A percentile compares a stretch with the other conserved stretches of the same genome.
Conservation (phyloP, 2,329 filamentous ascomycete genomes). For the Lizonia empirigonia region DNA sequence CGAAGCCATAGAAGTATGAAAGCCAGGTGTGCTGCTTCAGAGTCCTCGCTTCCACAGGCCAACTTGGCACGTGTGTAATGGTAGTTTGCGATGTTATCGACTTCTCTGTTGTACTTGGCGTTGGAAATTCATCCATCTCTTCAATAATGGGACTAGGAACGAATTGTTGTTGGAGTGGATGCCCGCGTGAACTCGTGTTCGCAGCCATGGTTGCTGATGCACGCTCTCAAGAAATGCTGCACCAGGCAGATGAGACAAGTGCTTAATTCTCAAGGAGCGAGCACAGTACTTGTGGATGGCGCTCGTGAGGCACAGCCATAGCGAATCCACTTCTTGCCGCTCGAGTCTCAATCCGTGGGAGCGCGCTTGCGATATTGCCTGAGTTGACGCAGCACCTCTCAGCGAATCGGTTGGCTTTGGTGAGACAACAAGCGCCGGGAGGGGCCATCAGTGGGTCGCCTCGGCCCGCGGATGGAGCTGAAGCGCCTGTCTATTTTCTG, state of each 20-base stretch:
- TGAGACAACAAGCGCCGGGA: constrained; percentile 35
- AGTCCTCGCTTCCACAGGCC: constrained; percentile 35
- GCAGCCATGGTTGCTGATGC: constrained; percentile 21
- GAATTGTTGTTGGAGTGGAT: constrained; percentile 14
- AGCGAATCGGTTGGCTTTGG: constrained; percentile 31
- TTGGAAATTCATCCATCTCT: not conserved
- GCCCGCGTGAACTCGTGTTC: constrained; percentile 19
- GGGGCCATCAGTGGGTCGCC: constrained; percentile 7
- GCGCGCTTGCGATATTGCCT: constrained; percentile 28
- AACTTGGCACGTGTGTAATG: constrained; percentile 32
- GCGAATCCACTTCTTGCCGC: constrained; percentile 22
- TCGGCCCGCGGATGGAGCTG: constrained; percentile 11
- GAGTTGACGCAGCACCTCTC: constrained; percentile 9
- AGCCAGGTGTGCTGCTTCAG: constrained; percentile 36
- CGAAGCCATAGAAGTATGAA: constrained; percentile 23
- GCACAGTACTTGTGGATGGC: constrained; percentile 30
- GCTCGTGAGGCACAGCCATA: constrained; percentile 32
- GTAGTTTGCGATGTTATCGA: constrained; percentile 33
- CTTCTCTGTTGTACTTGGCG: constrained; percentile 7
- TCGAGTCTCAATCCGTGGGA: constrained; percentile 19
- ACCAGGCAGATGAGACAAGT: constrained; percentile 13
- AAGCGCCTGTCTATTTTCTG: constrained; percentile 9
- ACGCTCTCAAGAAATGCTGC: constrained; percentile 10
- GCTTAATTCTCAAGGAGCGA: constrained; percentile 33
- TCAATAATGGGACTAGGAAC: constrained; percentile 8